phyloP scores from a whole-genome alignment of 164 flowering plant genomes.

The Warburgia ugandensis region DNA sequence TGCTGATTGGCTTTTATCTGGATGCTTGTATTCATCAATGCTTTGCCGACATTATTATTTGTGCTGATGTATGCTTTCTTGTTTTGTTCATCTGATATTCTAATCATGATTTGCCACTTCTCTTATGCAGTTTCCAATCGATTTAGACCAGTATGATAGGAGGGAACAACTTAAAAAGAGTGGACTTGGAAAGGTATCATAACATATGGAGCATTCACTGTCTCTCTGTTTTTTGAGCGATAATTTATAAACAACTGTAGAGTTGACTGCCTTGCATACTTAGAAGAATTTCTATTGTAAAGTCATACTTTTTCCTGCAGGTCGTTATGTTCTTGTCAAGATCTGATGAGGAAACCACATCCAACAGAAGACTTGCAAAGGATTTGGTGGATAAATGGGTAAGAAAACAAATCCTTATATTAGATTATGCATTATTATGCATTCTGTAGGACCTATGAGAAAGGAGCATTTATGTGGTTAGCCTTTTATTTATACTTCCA shows the following conservation, averaged over 20 bases:
- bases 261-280: too few species aligned
- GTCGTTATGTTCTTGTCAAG: constrained; percentile 96
- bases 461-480: too few species aligned
- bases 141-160: constrained; percentile 77
- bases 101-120: constrained; percentile 16
- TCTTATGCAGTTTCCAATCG: constrained; percentile 68
- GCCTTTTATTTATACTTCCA: too few species aligned
- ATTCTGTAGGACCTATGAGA: too few species aligned
- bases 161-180: constrained; percentile 84
- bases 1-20: neutral
- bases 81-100: neutral
- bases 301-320: constrained; percentile 27
- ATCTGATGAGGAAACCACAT: constrained; percentile 88
- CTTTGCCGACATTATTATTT: neutral
- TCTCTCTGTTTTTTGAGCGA: neutral
- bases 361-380: constrained; percentile 87
- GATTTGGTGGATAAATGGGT: constrained; percentile 99
- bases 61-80: neutral
- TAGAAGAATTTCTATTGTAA: too few species aligned
- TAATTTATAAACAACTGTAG: too few species aligned
- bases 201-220: neutral
- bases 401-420: too few species aligned
- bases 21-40: neutral
- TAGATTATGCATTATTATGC: too few species aligned
- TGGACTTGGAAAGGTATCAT: constrained; percentile 77